Evolutionary conservation across 176 grass and related monocot species (phyloP), one percentile per base, ranked within the genome.

Genomic region (Pharus latifolius): DNA sequence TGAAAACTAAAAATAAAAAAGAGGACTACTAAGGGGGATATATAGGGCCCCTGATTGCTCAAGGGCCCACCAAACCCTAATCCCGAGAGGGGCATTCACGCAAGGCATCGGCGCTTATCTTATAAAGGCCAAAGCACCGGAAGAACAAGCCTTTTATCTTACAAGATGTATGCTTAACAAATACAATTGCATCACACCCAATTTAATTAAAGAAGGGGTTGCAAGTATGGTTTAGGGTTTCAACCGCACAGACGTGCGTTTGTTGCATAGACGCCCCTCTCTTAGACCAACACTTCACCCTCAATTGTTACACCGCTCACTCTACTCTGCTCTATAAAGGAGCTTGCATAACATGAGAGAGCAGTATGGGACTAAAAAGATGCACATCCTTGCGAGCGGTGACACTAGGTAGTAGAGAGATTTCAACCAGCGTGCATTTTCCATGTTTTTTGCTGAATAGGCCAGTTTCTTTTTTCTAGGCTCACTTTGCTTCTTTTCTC

Each of bases 61-160:
- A 43, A 2, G 27, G 0, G 3, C 41, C 60, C 75, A 78, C 63
- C 75, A n/a, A 49, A 67, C 75, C 63, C 74, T 49, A n/a, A 9
- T n/a, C 30, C 44, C 10, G 9, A 16, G 22, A 49, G 43, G 64
- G 53, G 3, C 38, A 0, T 14, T 42, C 64, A 69, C 42, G 43
- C 64, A 78, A 40, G 22, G 53, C 76, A 60, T 79, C 76, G 44
- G 23, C 51, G 76, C 64, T 78, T 78, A 0, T 69, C 1, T 78
- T 78, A 79, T 79, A 0, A 79, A 79, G 76, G 65, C 55, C 76
- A 79, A 79, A 70, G 76, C 76, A 24, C 76, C 65, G 65, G 76
- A 2, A 61, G 10, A 79, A 69, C 40, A 69, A 20, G 65, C 65
- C 76, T 76, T 27, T 18, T 0, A 0, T 18, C n/a, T n/a, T n/a